Base-by-base conservation (phyloP, 116 monocot genomes). In the Cymodocea nodosa region DNA sequence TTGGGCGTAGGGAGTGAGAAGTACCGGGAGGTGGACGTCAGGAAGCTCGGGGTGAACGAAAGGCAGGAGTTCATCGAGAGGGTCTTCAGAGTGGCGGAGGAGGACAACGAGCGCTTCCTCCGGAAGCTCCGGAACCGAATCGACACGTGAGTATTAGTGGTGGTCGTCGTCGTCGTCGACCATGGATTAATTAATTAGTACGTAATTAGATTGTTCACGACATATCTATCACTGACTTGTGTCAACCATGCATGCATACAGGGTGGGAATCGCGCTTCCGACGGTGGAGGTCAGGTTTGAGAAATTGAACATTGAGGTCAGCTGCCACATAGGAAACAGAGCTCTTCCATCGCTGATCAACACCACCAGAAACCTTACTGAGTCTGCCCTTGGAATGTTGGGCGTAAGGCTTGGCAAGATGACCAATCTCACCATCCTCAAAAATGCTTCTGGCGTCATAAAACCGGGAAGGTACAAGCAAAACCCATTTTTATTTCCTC, bases 261-360 rank as follows among this genome's bases (percentile, higher is more conserved):
- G 77, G 56, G 73, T 81, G 10, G 74, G 74, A 8, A 68, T 74
- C 22, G 13, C 81, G 13, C 78, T 87, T 23, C 87, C 90, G 10
- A 90, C 84, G 5, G 81, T 85, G 20, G 85, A 95, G 65, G 87
- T 95, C 12, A 73, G 90, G 40, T 95, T 79, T 23, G 60, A 87
- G 65, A 60, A 85, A 22, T 4, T 95, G 2, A 83, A 52, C 0
- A 64, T 90, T 2, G 70, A 78, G 56, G 95, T 90, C 0, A 54
- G 87, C 4, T 85, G 83, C 76, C 71, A 87, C 51, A 74, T 95
- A 0, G 95, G 90, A 35, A 76, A 59, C 53, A 70, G 94, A 60
- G 95, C 87, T 24, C 70, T 95, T 24, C 95, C 95, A 0, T 75
- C 90, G 0, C 74, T 95, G 4, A 9, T 62, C 49, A 95, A 95